Percentiles rank a stretch among this genome's conserved stretches.
phyloP scores from a whole-genome alignment of 345 rosid genomes.

The Raphanus raphanistrum region DNA sequence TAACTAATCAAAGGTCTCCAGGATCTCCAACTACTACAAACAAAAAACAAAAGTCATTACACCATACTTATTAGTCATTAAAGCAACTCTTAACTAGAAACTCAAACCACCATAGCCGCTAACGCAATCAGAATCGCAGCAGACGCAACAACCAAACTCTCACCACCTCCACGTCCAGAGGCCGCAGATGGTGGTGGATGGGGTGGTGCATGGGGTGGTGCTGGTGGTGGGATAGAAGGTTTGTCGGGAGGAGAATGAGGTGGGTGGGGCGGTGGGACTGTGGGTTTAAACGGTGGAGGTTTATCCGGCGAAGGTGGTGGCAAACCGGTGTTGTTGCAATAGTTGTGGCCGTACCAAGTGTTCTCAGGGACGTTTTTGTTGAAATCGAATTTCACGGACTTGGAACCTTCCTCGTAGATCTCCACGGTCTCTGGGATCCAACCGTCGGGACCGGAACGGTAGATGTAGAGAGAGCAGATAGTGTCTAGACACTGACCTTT shows the following conservation, averaged over 20 bases:
- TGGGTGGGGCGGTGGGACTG: constrained; percentile 1
- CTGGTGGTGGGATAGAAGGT: constrained; percentile 27
- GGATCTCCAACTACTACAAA: not conserved
- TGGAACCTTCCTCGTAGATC: constrained; percentile 26
- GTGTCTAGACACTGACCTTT: constrained; percentile 32
- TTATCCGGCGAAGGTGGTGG: constrained; percentile 17
- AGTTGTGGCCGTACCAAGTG: constrained; percentile 23
- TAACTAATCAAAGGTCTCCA: not conserved
- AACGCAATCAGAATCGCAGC: constrained; percentile 7
- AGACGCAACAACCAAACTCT: constrained; percentile 15
- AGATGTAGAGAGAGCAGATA: constrained; percentile 26
- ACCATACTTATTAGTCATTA: not conserved
- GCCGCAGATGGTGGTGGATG: constrained; percentile 17
- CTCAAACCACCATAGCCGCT: constrained; percentile 18
- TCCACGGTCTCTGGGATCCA: constrained; percentile 29
- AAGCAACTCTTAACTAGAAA: not conserved
- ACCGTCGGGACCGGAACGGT: constrained; percentile 27
- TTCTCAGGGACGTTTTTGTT: constrained; percentile 13
- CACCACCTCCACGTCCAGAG: constrained; percentile 9
- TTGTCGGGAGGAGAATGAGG: constrained; percentile 25
- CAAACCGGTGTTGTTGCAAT: constrained; percentile 18
- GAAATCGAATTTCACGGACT: constrained; percentile 21
- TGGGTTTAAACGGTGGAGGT: constrained; percentile 16
- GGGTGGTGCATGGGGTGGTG: not conserved
- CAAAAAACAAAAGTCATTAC: not conserved